Percentiles rank a stretch among this genome's conserved stretches.
These are phyloP conservation scores for Pulveroboletus frians DNA, from an alignment of 768 basidiomycete species.

Conservation along the genomic window DNA sequence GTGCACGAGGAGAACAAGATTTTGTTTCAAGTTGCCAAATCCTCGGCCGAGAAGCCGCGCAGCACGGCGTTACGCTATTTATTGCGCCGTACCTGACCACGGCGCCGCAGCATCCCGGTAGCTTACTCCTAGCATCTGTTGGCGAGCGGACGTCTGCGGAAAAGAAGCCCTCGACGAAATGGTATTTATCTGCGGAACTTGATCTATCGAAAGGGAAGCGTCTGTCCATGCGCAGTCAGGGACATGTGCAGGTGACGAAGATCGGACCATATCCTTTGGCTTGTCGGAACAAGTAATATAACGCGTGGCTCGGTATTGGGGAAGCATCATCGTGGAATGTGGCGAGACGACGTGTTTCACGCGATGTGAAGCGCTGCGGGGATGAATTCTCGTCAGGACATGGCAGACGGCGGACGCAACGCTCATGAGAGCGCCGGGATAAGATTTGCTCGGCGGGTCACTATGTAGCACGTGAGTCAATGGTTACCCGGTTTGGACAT, in stretches of 20 bases:
- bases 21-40: slow-evolving; percentile 14
- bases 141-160: neutral
- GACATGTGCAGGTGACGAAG: too few species aligned
- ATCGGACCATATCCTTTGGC: neutral
- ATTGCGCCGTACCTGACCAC: slow-evolving; percentile 1
- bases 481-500: slow-evolving; percentile 22
- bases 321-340: neutral
- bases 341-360: neutral
- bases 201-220: neutral
- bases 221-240: neutral
- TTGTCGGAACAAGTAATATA: neutral
- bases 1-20: neutral
- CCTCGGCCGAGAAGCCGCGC: neutral
- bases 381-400: too few species aligned
- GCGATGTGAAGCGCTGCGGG: neutral
- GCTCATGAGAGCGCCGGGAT: too few species aligned
- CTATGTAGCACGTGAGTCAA: slow-evolving; percentile 11
- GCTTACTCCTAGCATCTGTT: neutral
- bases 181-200: neutral
- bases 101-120: neutral
- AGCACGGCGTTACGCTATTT: neutral
- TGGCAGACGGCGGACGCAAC: too few species aligned
- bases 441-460: neutral
- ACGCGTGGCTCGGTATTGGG: neutral
- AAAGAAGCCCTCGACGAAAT: neutral